Conservation (phyloP, 768 basidiomycete genomes). For the Boletus huronensis region DNA sequence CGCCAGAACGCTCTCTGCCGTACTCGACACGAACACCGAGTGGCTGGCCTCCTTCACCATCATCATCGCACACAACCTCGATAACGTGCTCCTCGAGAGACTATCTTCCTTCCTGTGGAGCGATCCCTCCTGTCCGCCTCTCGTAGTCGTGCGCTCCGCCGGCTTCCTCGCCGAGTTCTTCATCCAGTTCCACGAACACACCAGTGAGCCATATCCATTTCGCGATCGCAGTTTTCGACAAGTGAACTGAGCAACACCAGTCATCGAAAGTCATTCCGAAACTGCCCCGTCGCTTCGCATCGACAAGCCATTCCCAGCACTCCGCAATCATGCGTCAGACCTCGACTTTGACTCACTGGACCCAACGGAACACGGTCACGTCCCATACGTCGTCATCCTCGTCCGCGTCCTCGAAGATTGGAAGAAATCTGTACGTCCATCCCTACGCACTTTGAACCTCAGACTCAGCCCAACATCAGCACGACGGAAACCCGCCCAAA, state of each 20-base stretch:
- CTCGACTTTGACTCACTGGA: constrained; percentile 81
- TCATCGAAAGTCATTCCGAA: constrained; percentile 87
- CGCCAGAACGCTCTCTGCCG: constrained; percentile 48
- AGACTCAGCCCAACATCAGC: constrained; percentile 40
- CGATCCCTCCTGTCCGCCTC: constrained; percentile 53
- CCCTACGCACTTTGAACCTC: neutral
- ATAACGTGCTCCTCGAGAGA: constrained; percentile 47
- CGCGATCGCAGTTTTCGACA: neutral
- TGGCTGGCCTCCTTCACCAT: constrained; percentile 68
- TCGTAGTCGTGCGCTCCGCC: constrained; percentile 77
- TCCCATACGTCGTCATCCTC: constrained; percentile 88
- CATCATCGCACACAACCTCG: constrained; percentile 82
- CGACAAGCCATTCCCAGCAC: constrained; percentile 82
- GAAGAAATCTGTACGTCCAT: constrained; percentile 61
- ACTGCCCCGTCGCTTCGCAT: constrained; percentile 73
- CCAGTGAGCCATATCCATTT: constrained; percentile 47
- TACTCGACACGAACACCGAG: constrained; percentile 52
- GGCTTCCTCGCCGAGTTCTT: constrained; percentile 90
- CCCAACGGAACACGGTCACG: constrained; percentile 82
- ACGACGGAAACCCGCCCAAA: constrained; percentile 55
- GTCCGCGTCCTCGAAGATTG: constrained; percentile 80
- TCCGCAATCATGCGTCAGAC: constrained; percentile 66
- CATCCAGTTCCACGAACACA: constrained; percentile 86
- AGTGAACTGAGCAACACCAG: constrained; percentile 36
- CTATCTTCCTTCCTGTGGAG: constrained; percentile 70